Evolutionary conservation across 73 alveolate genomes (phyloP).

Genomic region (Tetrahymena thermophila): DNA sequence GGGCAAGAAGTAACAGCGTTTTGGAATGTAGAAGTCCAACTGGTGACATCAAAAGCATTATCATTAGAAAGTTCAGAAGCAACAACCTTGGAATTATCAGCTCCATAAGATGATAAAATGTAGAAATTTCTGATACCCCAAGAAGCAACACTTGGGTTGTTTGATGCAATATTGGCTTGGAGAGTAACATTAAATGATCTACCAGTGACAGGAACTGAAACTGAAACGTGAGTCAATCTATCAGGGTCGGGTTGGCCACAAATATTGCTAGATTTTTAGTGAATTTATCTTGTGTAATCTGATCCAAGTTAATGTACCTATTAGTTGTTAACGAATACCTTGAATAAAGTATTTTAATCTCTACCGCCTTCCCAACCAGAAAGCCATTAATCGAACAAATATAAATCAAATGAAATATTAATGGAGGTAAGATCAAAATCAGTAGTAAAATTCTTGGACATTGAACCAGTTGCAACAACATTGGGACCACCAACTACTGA

Average conservation of each 20-base stretch:
- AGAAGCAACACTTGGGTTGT: not conserved
- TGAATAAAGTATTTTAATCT: not conserved
- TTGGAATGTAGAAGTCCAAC: not conserved
- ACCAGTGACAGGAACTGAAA: not conserved
- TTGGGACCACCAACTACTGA: not conserved
- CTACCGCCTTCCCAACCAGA: slow-evolving; percentile 3
- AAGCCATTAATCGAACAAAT: not conserved
- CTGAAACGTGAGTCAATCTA: not conserved
- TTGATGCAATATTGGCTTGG: not conserved
- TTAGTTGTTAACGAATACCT: not conserved
- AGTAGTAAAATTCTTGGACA: not conserved
- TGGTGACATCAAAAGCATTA: not conserved
- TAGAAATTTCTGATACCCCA: not conserved
- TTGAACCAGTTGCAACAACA: not conserved
- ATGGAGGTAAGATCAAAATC: not conserved
- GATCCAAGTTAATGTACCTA: not conserved
- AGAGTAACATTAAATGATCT: not conserved
- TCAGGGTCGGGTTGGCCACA: not conserved
- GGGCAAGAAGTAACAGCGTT: not conserved
- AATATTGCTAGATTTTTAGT: not conserved
- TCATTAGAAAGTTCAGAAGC: not conserved
- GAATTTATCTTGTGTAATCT: not conserved
- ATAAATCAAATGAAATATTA: not conserved
- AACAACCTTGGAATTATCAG: not conserved
- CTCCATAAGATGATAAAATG: not conserved